Evolutionary conservation across 192 early-diverging fungal species (phyloP), one percentile per base, ranked within the genome.

Genomic region (Coemansia javaensis): DNA sequence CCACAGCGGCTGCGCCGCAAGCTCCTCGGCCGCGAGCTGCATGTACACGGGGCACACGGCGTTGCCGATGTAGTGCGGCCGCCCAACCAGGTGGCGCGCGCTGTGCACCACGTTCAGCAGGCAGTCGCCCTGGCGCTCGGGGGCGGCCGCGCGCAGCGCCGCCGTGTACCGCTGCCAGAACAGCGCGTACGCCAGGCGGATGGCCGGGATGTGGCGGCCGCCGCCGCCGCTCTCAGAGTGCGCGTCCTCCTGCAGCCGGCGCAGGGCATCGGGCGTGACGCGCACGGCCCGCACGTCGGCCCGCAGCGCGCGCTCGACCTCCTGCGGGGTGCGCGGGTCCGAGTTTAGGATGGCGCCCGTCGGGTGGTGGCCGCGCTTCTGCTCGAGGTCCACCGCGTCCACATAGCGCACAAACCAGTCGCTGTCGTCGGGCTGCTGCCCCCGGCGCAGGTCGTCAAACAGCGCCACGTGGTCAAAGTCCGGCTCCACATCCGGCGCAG

Each of bases 101-200:
- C 59, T 62, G 34, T 70, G 55, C 16, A 59, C 55, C 28, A 63
- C 32, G 40, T 70, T 70, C 23, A 63, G 42, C 20, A 63, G 22
- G 23, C 50, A 53, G 7, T 24, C 11, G 0, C 20, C 20, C 38
- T n/a, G 27, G 21, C 15, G 2, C 9, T 3, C 13, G 11, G 8
- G 12, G 7, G 15, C 13, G 3, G 6, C 16, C 22, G 11, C 27
- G 10, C n/a, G 14, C 18, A 39, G 20, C n/a, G 55, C 49, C 4
- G 13, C 27, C 32, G 47, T 59, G 32, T 63, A 63, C 11, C 67
- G 56, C 47, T 70, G 59, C 67, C 67, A 70, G 27, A 70, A 21
- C 3, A 70, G 51, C 16, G 67, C 67, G 32, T 70, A 70, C 4
- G 47, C 55, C n/a, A 70, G 47, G 22, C 60, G 46, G 24, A 70